phyloP scores from a whole-genome alignment of 1,284 basidiomycete genomes.

The Ustilago vetiveriae region DNA sequence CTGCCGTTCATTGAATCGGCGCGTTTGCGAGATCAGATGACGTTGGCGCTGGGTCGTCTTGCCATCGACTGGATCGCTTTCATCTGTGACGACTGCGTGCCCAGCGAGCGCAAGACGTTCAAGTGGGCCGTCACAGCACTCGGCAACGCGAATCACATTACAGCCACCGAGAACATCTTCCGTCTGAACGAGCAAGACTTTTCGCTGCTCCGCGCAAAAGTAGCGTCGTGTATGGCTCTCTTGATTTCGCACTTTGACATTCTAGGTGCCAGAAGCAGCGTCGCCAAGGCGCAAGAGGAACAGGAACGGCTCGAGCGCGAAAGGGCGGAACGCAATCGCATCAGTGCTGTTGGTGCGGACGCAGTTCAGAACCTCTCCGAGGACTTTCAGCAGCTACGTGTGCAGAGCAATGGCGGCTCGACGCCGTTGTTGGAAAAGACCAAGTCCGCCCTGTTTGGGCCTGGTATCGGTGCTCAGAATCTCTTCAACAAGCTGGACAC shows the following conservation, averaged over 20 bases:
- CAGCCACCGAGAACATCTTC: constrained; percentile 83
- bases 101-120: constrained; percentile 95
- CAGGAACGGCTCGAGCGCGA: constrained; percentile 59
- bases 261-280: constrained; percentile 67
- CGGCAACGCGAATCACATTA: constrained; percentile 90
- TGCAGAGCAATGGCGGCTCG: constrained; percentile 69
- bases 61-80: constrained; percentile 85
- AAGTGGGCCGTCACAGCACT: constrained; percentile 97
- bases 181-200: constrained; percentile 83
- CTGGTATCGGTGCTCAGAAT: constrained; percentile 47
- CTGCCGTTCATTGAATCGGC: constrained; percentile 64
- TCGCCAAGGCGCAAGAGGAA: constrained; percentile 62
- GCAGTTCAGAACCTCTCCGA: constrained; percentile 27
- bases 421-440: constrained; percentile 71
- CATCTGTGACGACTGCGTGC: constrained; percentile 97
- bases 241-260: constrained; percentile 98
- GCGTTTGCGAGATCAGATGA: constrained; percentile 58
- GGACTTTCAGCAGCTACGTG: constrained; percentile 31
- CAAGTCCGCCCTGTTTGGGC: constrained; percentile 61
- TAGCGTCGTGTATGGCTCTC: constrained; percentile 94
- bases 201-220: constrained; percentile 85
- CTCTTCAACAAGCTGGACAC: constrained; percentile 53
- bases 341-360: constrained; percentile 43
- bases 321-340: constrained; percentile 47
- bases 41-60: constrained; percentile 57